Evolutionary conservation across 192 early-diverging fungal species (phyloP).

Genomic region (Chytriomyces sp.): DNA sequence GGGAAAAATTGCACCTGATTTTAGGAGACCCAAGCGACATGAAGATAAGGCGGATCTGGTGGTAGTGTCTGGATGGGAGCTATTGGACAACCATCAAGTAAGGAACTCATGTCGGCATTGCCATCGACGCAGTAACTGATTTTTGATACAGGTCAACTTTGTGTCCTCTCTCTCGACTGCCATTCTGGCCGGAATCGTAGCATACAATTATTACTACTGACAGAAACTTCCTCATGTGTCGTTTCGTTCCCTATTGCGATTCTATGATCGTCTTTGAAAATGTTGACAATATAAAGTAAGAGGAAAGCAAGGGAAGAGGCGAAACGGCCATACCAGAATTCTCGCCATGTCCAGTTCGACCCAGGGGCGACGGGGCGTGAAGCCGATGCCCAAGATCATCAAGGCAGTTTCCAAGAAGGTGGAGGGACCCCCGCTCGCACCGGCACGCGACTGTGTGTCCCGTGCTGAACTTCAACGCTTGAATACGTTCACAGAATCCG

Average conservation of each 20-base stretch:
- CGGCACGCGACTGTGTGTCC: too few species aligned
- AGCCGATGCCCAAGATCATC: slow-evolving; percentile 6
- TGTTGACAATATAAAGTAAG: neutral
- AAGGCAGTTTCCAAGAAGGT: slow-evolving; percentile 16
- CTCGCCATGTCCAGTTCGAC: neutral
- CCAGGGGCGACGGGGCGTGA: neutral
- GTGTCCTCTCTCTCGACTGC: slow-evolving; percentile 64
- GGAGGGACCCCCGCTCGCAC: too few species aligned
- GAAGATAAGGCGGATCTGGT: slow-evolving; percentile 49
- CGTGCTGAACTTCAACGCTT: neutral
- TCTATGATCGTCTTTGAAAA: too few species aligned
- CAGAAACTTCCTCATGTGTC: too few species aligned
- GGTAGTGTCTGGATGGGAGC: slow-evolving; percentile 63
- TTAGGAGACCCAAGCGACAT: slow-evolving; percentile 35
- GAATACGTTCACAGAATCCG: neutral
- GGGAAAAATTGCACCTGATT: slow-evolving; percentile 54
- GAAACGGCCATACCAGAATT: too few species aligned
- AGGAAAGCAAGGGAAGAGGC: neutral
- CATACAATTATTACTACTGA: slow-evolving; percentile 26
- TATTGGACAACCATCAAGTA: slow-evolving; percentile 84
- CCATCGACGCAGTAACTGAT: neutral
- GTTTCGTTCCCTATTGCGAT: too few species aligned
- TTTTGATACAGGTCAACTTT: slow-evolving; percentile 60
- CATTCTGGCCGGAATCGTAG: slow-evolving; percentile 41
- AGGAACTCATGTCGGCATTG: neutral